These are phyloP conservation scores for Starmerella apicola DNA, from an alignment of 805 yeast genomes.

Conservation along the genomic window DNA sequence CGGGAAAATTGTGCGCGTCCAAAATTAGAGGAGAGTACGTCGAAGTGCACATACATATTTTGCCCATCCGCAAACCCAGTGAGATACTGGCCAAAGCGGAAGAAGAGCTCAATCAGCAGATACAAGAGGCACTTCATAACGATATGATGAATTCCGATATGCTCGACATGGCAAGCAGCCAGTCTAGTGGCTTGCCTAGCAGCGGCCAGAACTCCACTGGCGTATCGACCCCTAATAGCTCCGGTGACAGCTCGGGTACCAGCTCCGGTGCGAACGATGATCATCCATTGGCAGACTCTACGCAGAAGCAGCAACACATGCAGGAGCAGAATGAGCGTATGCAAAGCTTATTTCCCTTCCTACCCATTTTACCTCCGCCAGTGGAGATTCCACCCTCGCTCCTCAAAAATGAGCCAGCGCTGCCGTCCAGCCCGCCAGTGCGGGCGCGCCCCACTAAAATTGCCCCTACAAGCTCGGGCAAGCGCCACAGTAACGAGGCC, in stretches of 20 bases:
- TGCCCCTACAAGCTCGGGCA: neutral
- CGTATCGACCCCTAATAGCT: too few species aligned
- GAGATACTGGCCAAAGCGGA: conserved; percentile 9
- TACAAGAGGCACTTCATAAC: neutral
- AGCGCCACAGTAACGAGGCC: neutral
- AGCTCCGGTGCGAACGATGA: too few species aligned
- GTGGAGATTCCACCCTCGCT: conserved; percentile 7
- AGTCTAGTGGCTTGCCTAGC: too few species aligned
- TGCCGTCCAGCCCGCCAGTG: conserved; percentile 17
- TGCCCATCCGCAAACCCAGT: conserved; percentile 13
- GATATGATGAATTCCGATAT: neutral
- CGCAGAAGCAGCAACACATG: neutral
- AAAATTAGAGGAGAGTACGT: conserved; percentile 9
- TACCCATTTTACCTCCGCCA: conserved; percentile 9
- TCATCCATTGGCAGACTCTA: neutral
- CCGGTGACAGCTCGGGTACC: too few species aligned
- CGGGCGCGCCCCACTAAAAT: conserved; percentile 9
- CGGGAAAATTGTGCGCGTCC: conserved; percentile 10
- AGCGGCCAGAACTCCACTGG: too few species aligned
- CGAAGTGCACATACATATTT: conserved; percentile 14
- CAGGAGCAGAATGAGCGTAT: neutral
- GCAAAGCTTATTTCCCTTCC: neutral
- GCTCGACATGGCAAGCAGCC: neutral
- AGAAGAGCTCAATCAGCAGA: neutral
- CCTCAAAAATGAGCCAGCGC: conserved; percentile 1